Percentiles rank a stretch among this genome's conserved stretches.
phyloP scores from a whole-genome alignment of 1,284 basidiomycete genomes.

The Ceratobasidium sp. region DNA sequence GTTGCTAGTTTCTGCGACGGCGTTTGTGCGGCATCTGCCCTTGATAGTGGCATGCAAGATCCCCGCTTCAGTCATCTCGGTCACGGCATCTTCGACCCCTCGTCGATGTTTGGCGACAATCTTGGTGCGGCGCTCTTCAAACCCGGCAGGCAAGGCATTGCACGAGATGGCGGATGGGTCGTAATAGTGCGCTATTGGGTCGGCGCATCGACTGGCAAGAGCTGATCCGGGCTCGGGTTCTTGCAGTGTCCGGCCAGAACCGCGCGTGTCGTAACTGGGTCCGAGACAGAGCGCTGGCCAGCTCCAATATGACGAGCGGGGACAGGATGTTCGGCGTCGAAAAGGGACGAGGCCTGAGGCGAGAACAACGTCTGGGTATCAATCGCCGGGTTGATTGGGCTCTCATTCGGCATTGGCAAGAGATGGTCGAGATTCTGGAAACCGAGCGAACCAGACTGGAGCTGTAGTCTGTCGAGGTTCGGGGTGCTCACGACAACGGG shows the following conservation, averaged over 20 bases:
- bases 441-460: slow-evolving; percentile 22
- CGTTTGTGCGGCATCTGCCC: slow-evolving; percentile 82
- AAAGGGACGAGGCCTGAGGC: slow-evolving; percentile 19
- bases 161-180: slow-evolving; percentile 69
- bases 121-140: slow-evolving; percentile 55
- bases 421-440: slow-evolving; percentile 34
- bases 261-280: slow-evolving; percentile 61
- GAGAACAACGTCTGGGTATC: slow-evolving; percentile 33
- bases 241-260: slow-evolving; percentile 63
- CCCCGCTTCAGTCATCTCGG: slow-evolving; percentile 62
- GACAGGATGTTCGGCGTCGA: slow-evolving; percentile 2
- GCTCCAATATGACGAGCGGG: neutral
- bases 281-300: slow-evolving; percentile 50
- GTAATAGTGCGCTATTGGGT: slow-evolving; percentile 69
- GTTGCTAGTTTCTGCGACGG: slow-evolving; percentile 78
- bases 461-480: slow-evolving; percentile 25
- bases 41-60: slow-evolving; percentile 70
- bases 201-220: slow-evolving; percentile 69
- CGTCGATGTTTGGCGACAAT: slow-evolving; percentile 54
- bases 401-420: slow-evolving; percentile 5
- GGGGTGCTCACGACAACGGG: slow-evolving; percentile 25
- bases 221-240: slow-evolving; percentile 64
- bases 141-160: slow-evolving; percentile 67
- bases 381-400: slow-evolving; percentile 33
- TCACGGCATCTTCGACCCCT: slow-evolving; percentile 54